These are phyloP conservation scores for Xylaria sp. DNA, from an alignment of 2,329 filamentous ascomycete species.

Conservation along the genomic window DNA sequence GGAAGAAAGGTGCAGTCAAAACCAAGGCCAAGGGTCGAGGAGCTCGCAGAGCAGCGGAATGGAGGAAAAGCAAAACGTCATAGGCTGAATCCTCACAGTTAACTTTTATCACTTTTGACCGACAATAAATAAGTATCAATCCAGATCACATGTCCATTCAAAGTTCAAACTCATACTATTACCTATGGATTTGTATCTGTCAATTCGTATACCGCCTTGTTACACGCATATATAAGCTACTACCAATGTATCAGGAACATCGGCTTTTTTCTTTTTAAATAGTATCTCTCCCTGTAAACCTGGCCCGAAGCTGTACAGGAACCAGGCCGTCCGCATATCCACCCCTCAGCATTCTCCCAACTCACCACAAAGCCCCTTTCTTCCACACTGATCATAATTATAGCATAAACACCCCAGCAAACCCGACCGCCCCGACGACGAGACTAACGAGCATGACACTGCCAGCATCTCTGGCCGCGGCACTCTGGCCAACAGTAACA, in stretches of 20 bases:
- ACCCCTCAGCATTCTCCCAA: background rate
- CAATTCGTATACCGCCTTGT: background rate
- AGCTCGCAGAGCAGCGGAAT: slow-evolving; percentile 50
- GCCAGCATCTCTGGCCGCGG: slow-evolving; percentile 19
- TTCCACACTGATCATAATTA: slow-evolving; percentile 14
- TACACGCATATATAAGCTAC: background rate
- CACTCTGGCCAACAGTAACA: slow-evolving; percentile 19
- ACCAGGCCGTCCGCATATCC: background rate
- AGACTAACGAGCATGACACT: slow-evolving; percentile 27
- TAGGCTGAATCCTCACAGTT: slow-evolving; percentile 23
- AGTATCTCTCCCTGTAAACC: background rate
- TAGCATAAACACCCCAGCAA: slow-evolving; percentile 32
- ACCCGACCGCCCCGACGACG: slow-evolving; percentile 31
- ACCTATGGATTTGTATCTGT: background rate
- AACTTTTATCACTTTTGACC: slow-evolving; percentile 2
- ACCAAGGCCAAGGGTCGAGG: slow-evolving; percentile 47
- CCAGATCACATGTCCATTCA: background rate
- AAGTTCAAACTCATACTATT: background rate
- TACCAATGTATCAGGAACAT: background rate
- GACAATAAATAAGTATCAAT: slow-evolving; percentile 26
- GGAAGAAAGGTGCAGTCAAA: slow-evolving; percentile 59
- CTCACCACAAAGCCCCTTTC: background rate
- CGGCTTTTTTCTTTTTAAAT: background rate
- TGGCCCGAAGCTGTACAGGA: background rate
- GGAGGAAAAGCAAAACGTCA: slow-evolving; percentile 48